Evolutionary conservation across 1,139 yeast species (phyloP), one percentile per base, ranked within the genome.

Genomic region (Candida albicans): DNA sequence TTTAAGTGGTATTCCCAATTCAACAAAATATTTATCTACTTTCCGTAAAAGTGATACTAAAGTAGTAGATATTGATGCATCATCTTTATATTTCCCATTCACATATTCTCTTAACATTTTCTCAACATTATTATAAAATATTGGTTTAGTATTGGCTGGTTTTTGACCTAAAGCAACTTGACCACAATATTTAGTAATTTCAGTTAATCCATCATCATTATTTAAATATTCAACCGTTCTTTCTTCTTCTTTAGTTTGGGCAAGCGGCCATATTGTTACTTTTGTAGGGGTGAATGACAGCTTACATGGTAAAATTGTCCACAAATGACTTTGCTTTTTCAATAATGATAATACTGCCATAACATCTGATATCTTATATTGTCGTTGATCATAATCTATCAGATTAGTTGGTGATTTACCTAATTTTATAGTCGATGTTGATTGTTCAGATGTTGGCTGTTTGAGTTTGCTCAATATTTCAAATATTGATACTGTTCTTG

Each of bases 401-500:
- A 36, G 35, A 9, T 44, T 33, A 11, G 11, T 24, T 12, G 44
- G 38, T 1, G 31, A 25, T 13, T 25, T 25, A 18, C 41, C 35
- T 6, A 27, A 10, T 28, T 8, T 33, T 30, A n/a, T n/a, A n/a
- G 11, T 18, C 2, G 14, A n/a, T 11, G 5, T 11, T n/a, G 25
- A 4, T 10, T n/a, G 14, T 29, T 11, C n/a, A n/a, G n/a, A n/a
- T n/a, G n/a, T n/a, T 29, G 9, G 32, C 3, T 28, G 1, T 6
- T 34, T 25, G 14, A 48, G 26, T 32, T 68, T 51, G 13, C 66
- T 56, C 33, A 73, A 67, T 18, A 84, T 51, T 46, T 77, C 75
- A 49, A 77, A 73, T 2, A 82, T 60, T 0, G 84, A 73, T 0
- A 82, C 54, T 25, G 76, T 75, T 43, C 75, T 63, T 2, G 86